These are phyloP conservation scores for Perkinsus chesapeaki DNA, from an alignment of 169 alveolate species.

Conservation along the genomic window DNA sequence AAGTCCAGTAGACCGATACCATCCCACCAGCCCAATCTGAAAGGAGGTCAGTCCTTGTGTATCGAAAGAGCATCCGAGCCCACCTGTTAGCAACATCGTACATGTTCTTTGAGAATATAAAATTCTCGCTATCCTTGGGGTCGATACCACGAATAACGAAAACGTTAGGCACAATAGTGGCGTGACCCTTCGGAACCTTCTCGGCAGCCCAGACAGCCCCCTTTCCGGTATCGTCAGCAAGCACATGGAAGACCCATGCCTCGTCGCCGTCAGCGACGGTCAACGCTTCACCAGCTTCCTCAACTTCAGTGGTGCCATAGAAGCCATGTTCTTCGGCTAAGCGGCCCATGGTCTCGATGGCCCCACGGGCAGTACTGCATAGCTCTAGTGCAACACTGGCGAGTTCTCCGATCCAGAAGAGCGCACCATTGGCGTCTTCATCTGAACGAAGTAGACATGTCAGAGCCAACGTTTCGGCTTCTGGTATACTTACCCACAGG, in stretches of 20 bases:
- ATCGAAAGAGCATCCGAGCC: background rate
- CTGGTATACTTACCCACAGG: background rate
- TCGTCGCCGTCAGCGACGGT: background rate
- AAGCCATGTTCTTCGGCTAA: background rate
- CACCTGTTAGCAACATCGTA: background rate
- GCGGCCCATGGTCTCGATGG: background rate
- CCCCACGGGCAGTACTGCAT: background rate
- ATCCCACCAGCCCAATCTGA: background rate
- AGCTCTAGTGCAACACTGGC: background rate
- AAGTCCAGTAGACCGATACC: background rate
- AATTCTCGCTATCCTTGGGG: background rate
- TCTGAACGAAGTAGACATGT: background rate
- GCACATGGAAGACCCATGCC: background rate
- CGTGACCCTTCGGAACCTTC: background rate
- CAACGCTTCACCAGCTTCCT: background rate
- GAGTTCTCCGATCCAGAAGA: background rate
- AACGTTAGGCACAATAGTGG: background rate
- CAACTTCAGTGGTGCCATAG: background rate
- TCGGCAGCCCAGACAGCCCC: background rate
- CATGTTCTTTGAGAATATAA: background rate
- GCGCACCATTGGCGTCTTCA: background rate
- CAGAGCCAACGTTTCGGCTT: background rate
- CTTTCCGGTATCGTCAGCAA: background rate
- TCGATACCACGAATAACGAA: background rate
- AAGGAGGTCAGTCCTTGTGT: background rate